Evolutionary conservation across 495 filamentous ascomycete genomes (phyloP).

Genomic region (Symbiotaphrina buchneri): DNA sequence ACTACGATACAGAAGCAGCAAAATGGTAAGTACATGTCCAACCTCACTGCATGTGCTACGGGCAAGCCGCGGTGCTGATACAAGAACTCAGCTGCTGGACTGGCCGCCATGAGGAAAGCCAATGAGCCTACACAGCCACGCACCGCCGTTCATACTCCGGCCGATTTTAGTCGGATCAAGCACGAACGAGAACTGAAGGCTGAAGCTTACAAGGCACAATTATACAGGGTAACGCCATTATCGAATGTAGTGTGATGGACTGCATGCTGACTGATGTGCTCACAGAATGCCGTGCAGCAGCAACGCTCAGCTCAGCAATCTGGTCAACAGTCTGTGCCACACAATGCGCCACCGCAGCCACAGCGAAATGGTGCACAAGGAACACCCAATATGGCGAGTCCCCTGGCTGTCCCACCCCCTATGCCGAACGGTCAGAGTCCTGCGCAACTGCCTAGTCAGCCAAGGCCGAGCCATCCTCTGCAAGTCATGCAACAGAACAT

Average conservation of each 20-base stretch:
- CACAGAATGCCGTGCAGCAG: conserved; percentile 7
- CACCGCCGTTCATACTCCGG: conserved; percentile 41
- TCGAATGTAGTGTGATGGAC: no score
- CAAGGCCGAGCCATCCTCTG: conserved; percentile 15
- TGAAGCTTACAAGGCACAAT: conserved; percentile 40
- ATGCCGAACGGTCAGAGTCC: conserved; percentile 6
- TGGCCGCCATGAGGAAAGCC: conserved; percentile 47
- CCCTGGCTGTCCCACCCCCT: conserved; percentile 11
- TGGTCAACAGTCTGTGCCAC: conserved; percentile 10
- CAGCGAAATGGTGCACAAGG: conserved; percentile 1
- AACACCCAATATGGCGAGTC: conserved; percentile 15
- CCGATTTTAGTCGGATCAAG: conserved; percentile 74
- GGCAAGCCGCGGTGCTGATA: not conserved
- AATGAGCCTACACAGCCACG: conserved; percentile 44
- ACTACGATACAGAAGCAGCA: conserved; percentile 66
- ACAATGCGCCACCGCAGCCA: not conserved
- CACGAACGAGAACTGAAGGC: conserved; percentile 66
- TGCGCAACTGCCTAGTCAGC: conserved; percentile 8
- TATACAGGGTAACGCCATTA: conserved; percentile 13
- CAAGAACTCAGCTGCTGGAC: conserved; percentile 23
- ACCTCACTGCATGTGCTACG: no score
- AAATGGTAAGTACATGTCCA: conserved; percentile 45
- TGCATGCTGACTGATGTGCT: conserved; percentile 1
- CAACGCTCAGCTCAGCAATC: conserved; percentile 16
- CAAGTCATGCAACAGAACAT: not conserved